A percentile compares a stretch with the other conserved stretches of the same genome.
phyloP scores from a whole-genome alignment of 805 yeast genomes.

The Starmerella stellata region DNA sequence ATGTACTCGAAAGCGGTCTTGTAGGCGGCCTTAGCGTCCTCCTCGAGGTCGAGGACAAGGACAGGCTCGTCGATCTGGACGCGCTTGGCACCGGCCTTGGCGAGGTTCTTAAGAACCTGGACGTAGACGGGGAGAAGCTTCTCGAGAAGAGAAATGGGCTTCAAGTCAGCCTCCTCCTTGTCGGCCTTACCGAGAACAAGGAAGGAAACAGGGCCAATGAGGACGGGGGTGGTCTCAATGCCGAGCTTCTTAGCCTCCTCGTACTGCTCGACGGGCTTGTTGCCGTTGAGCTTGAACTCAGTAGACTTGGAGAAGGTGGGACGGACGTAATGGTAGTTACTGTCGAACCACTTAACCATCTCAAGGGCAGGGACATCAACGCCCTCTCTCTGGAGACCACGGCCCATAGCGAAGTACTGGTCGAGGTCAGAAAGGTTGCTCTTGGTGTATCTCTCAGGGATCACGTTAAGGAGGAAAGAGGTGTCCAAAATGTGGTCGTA shows the following conservation, averaged over 20 bases:
- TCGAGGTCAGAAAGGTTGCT: slow-evolving; percentile 76
- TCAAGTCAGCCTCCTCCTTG: slow-evolving; percentile 88
- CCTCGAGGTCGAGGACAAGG: slow-evolving; percentile 82
- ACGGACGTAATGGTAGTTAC: slow-evolving; percentile 98
- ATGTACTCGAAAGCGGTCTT: slow-evolving; percentile 71
- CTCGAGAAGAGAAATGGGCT: slow-evolving; percentile 76
- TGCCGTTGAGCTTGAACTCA: slow-evolving; percentile 85
- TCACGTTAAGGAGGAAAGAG: slow-evolving; percentile 79
- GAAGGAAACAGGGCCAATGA: slow-evolving; percentile 93
- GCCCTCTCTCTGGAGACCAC: slow-evolving; percentile 96
- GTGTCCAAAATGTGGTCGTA: slow-evolving; percentile 94
- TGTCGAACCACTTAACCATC: slow-evolving; percentile 99
- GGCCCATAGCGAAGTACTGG: slow-evolving; percentile 96
- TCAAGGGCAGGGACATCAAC: slow-evolving; percentile 95
- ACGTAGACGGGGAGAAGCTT: slow-evolving; percentile 86
- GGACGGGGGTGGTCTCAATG: slow-evolving; percentile 90
- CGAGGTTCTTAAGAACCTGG: slow-evolving; percentile 70
- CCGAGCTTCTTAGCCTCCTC: slow-evolving; percentile 96
- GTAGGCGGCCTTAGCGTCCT: slow-evolving; percentile 66
- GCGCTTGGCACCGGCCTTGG: slow-evolving; percentile 83
- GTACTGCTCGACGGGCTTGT: slow-evolving; percentile 93
- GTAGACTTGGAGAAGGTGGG: slow-evolving; percentile 95
- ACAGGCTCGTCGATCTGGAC: slow-evolving; percentile 97
- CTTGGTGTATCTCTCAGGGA: slow-evolving; percentile 94
- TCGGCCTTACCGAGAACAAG: slow-evolving; percentile 93